Conservation (phyloP, 2,329 filamentous ascomycete genomes). For the Penicillium sp. region DNA sequence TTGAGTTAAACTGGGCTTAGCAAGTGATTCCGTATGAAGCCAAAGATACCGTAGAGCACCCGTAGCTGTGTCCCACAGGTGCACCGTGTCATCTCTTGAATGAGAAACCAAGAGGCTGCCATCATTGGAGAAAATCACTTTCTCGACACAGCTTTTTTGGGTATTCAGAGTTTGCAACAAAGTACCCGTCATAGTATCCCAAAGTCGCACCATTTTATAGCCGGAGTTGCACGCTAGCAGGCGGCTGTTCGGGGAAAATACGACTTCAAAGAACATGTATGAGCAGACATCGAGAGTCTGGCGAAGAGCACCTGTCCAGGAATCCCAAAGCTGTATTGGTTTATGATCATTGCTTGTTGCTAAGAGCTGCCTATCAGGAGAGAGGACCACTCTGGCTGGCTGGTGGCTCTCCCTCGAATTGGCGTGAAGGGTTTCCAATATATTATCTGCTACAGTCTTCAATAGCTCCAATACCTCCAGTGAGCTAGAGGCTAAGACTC, state of each 20-base stretch:
- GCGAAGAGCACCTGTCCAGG: not conserved
- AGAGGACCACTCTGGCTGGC: not conserved
- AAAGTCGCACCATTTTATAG: not conserved
- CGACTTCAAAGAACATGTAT: slow-evolving; percentile 3
- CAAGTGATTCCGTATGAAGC: not conserved
- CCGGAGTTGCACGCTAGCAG: slow-evolving; percentile 17
- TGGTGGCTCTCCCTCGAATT: too few species aligned
- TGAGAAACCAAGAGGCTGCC: too few species aligned
- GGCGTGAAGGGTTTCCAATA: too few species aligned
- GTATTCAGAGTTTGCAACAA: too few species aligned
- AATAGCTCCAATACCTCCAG: too few species aligned
- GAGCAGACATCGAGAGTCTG: not conserved
- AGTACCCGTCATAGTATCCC: too few species aligned
- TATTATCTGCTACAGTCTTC: too few species aligned
- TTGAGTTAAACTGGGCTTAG: too few species aligned
- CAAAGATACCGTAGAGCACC: not conserved
- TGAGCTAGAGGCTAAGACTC: too few species aligned
- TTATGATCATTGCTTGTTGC: not conserved
- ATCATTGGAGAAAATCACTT: too few species aligned
- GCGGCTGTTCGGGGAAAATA: slow-evolving; percentile 21
- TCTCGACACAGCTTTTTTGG: too few species aligned
- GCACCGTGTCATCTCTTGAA: slow-evolving; percentile 2
- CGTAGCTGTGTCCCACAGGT: slow-evolving; percentile 12
- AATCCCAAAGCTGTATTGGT: not conserved
- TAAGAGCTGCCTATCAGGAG: not conserved